A percentile compares a stretch with the other conserved stretches of the same genome.
These are phyloP conservation scores for Nannizzia gypsea DNA, from an alignment of 2,329 filamentous ascomycete genomes.

Conservation along the genomic window DNA sequence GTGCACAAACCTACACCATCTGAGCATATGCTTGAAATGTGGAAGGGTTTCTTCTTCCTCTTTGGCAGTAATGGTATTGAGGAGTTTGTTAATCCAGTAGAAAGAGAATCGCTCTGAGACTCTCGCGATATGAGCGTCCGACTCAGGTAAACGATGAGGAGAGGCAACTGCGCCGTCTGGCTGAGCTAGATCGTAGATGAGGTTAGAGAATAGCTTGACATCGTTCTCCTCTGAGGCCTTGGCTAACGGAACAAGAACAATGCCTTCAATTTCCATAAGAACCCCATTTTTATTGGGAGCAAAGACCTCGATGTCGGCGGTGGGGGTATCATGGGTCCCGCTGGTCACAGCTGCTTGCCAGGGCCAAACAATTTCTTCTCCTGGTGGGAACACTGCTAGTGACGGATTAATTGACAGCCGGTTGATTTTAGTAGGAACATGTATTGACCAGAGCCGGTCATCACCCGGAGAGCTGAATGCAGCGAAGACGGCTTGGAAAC, in stretches of 20 bases:
- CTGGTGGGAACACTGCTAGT: not conserved
- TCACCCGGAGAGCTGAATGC: conserved; percentile 15
- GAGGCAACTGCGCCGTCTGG: not conserved
- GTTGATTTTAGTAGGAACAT: conserved; percentile 13
- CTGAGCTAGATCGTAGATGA: not conserved
- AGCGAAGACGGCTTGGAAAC: conserved; percentile 14
- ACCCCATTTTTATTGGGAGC: not conserved
- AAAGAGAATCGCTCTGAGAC: not conserved
- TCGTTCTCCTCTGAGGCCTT: not conserved
- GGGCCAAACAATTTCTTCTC: not conserved
- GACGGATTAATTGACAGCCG: not conserved
- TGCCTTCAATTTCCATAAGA: not conserved
- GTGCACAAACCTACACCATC: not conserved
- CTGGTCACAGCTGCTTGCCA: not conserved
- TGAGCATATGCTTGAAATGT: not conserved
- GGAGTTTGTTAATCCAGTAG: not conserved
- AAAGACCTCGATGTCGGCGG: not conserved
- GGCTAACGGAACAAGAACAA: not conserved
- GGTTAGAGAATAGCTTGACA: not conserved
- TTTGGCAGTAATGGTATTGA: not conserved
- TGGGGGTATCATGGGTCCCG: not conserved
- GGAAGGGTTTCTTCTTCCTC: not conserved
- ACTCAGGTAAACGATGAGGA: not conserved
- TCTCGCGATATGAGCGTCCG: not conserved
- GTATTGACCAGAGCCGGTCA: conserved; percentile 12